Evolutionary conservation across 176 grass and related monocot species (phyloP).

Genomic region (Ananas comosus): DNA sequence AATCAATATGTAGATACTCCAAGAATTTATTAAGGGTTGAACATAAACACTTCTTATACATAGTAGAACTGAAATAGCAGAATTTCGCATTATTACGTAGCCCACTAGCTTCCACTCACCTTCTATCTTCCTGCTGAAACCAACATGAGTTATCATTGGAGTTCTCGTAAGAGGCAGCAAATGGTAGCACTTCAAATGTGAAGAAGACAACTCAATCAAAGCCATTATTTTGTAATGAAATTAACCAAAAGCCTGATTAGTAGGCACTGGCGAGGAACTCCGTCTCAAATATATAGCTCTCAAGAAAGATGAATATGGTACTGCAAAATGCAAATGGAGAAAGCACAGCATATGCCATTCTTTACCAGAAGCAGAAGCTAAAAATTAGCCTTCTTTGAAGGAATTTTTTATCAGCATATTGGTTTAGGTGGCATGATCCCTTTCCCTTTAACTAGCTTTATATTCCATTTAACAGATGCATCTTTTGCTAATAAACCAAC

Average conservation of each 20-base stretch:
- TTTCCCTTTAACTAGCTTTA: slow-evolving; percentile 8
- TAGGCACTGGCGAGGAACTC: not conserved
- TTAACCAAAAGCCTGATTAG: not conserved
- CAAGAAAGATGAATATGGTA: slow-evolving; percentile 7
- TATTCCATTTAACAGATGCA: not conserved
- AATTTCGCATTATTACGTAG: not conserved
- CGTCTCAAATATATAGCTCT: slow-evolving; percentile 27
- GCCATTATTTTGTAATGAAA: slow-evolving; percentile 26
- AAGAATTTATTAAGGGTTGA: not conserved
- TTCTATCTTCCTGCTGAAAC: slow-evolving; percentile 22
- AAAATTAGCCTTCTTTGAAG: slow-evolving; percentile 10
- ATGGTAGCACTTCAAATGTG: slow-evolving; percentile 6
- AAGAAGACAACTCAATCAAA: slow-evolving; percentile 9
- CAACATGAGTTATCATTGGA: slow-evolving; percentile 13
- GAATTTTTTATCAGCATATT: not conserved
- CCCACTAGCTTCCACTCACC: slow-evolving; percentile 4
- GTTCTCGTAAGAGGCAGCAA: slow-evolving; percentile 1
- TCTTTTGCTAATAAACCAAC: not conserved
- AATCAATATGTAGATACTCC: not conserved
- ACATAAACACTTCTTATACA: not conserved
- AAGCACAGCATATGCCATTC: slow-evolving; percentile 1
- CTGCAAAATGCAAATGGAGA: slow-evolving; percentile 9
- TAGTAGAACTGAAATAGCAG: not conserved
- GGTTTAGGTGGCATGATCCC: not conserved
- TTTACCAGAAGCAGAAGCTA: slow-evolving; percentile 12